Conservation (phyloP, 179 eudicot species). For the Beta macrorhiza region DNA sequence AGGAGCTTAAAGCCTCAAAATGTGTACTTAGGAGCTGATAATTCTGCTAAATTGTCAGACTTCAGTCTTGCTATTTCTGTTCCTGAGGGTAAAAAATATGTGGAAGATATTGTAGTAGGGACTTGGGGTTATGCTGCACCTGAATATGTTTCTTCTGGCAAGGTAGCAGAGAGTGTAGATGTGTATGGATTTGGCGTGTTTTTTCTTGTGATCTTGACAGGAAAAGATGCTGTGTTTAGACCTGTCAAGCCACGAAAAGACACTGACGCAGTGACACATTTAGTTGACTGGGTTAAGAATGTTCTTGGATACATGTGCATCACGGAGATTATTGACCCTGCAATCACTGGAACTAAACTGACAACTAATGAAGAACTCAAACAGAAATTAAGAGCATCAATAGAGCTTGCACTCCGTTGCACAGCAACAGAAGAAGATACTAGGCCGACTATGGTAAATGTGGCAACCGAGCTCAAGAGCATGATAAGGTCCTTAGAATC, state of each 20-base stretch:
- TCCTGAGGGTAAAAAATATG: not conserved
- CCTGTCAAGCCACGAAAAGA: not conserved
- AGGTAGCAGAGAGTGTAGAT: not conserved
- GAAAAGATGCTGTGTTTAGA: not conserved
- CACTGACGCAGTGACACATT: not conserved
- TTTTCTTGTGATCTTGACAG: slow-evolving; percentile 9
- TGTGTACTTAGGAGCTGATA: not conserved
- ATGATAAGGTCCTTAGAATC: not conserved
- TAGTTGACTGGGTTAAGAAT: not conserved
- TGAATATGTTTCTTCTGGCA: not conserved
- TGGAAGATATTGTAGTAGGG: slow-evolving; percentile 1
- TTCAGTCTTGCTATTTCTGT: not conserved
- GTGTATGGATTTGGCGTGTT: not conserved
- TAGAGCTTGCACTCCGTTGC: slow-evolving; percentile 4
- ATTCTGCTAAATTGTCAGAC: slow-evolving; percentile 7
- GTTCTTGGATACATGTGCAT: not conserved
- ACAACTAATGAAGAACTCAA: not conserved
- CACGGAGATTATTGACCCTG: not conserved
- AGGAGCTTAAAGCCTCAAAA: not conserved
- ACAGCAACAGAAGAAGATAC: not conserved
- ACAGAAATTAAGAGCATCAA: not conserved
- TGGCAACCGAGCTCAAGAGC: not conserved
- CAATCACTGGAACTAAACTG: not conserved
- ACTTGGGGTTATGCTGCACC: not conserved
- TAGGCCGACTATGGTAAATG: slow-evolving; percentile 5